Conservation (phyloP, 164 flowering plant species). For the Annona squamosa region DNA sequence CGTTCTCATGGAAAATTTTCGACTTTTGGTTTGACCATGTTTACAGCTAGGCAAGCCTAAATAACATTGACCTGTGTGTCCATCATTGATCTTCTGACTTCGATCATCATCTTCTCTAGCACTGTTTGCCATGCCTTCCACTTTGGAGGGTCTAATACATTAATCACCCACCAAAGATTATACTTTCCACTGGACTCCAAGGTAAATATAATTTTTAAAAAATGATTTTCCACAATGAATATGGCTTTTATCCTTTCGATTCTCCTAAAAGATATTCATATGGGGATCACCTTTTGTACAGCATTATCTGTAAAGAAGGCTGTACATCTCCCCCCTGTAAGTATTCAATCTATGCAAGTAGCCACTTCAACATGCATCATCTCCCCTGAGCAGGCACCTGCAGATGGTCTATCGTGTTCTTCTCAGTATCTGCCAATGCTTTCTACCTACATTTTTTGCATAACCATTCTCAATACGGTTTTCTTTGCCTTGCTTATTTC, state of each 20-base stretch:
- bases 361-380: not conserved
- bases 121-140: too few species aligned
- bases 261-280: not conserved
- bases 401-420: not conserved
- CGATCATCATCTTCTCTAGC: too few species aligned
- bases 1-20: too few species aligned
- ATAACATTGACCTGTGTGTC: too few species aligned
- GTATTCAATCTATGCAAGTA: not conserved
- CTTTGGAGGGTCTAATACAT: too few species aligned
- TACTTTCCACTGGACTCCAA: too few species aligned
- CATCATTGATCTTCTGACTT: too few species aligned
- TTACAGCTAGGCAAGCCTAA: too few species aligned
- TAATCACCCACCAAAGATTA: too few species aligned
- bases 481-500: not conserved
- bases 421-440: not conserved
- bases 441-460: not conserved
- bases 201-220: too few species aligned
- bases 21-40: too few species aligned
- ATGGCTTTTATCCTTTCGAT: too few species aligned
- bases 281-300: not conserved
- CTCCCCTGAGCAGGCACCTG: not conserved
- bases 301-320: not conserved
- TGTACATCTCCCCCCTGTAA: not conserved
- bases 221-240: not conserved
- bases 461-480: not conserved